Evolutionary conservation across 2,329 filamentous ascomycete species (phyloP), one percentile per base, ranked within the genome.

Genomic region (Dactylellina haptotyla): DNA sequence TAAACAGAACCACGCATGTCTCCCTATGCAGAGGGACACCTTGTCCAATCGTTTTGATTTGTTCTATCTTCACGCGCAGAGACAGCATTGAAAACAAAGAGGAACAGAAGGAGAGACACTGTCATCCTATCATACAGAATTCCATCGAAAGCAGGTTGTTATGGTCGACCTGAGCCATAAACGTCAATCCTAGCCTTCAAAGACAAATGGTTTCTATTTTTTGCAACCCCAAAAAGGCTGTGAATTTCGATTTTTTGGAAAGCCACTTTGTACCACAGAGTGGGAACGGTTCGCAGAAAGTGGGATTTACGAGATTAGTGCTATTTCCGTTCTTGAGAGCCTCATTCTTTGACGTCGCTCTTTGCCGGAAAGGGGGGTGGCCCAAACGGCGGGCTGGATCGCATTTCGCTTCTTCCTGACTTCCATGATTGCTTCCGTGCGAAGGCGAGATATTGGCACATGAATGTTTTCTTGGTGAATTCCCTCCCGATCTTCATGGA

Each of bases 321-420:
- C 61, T 65, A 57, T 54, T 65, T 64, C 39, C 39, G 50, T 56
- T 56, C 41, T 43, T 57, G 51, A 65, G 62, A 65, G 62, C 61
- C 61, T 56, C 61, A 54, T 53, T 64, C 26, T 43, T 14, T 2
- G 4, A 41, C 18, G 53, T 43, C 20, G 37, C 34, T 57, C 53
- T 43, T 57, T 57, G 34, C 37, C 34, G n/a, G 34, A 57, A 57
- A 43, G 37, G 53, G 32, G 53, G 32, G 10, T 16, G 25, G 10
- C 12, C 34, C n/a, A 43, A 57, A 18, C n/a, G 32, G 53, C 6
- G 10, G 10, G 23, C 25, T 50, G 10, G 53, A 57, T 43, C n/a
- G 53, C 37, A 39, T 54, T 39, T 54, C 50, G 50, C 34, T 57
- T 57, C 34, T 41, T 28, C 12, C 23, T 26, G 14, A 28, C 34